Conservation (phyloP, 306 rosid species). For the Vigna mungo region DNA sequence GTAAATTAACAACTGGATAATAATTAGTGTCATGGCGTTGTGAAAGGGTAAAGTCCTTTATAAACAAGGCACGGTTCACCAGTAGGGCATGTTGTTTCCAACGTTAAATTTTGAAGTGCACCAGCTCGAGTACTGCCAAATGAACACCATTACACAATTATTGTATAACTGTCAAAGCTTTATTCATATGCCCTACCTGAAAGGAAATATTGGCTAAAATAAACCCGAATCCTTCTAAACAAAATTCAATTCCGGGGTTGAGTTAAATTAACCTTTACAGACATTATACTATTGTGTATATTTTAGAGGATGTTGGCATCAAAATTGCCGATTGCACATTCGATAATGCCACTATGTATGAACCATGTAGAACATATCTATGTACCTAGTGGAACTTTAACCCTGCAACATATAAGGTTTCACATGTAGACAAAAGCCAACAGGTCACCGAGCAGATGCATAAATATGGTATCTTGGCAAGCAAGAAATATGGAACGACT, state of each 20-base stretch:
- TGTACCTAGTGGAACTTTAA: constrained; percentile 28
- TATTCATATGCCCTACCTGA: constrained; percentile 12
- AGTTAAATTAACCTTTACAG: constrained; percentile 35
- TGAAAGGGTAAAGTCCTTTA: neutral
- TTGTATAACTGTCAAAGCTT: neutral
- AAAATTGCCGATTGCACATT: constrained; percentile 5
- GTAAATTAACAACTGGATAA: neutral
- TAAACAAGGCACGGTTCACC: neutral
- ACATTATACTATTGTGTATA: constrained; percentile 31
- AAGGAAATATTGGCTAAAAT: constrained; percentile 35
- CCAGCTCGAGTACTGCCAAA: neutral
- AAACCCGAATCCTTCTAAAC: constrained; percentile 25
- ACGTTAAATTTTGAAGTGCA: neutral
- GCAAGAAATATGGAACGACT: constrained; percentile 30
- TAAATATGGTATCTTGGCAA: constrained; percentile 27
- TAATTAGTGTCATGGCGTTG: neutral
- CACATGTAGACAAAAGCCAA: constrained; percentile 5
- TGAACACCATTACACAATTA: neutral
- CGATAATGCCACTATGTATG: neutral
- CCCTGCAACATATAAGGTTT: constrained; percentile 8
- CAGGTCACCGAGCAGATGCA: constrained; percentile 12
- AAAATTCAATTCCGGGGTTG: constrained; percentile 32
- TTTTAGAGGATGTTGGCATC: constrained; percentile 14
- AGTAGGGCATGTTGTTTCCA: neutral
- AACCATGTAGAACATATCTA: constrained; percentile 17